A percentile compares a stretch with the other conserved stretches of the same genome.
Evolutionary conservation across 768 basidiomycete species (phyloP).

Genomic region (Rhizopogon vesiculosus): DNA sequence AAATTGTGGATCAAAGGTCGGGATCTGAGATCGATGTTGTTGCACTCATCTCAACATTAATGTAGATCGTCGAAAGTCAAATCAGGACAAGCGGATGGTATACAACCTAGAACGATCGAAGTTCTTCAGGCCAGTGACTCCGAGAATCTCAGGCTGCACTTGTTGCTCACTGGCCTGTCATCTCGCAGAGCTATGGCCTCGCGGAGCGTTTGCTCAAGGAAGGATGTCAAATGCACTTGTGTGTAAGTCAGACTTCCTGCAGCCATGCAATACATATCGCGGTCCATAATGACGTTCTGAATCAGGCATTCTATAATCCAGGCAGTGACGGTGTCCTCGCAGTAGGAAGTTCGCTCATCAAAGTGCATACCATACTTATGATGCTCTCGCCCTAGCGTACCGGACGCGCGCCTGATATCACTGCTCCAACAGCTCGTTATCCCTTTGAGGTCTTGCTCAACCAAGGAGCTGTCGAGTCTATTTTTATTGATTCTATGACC

Average conservation of each 20-base stretch:
- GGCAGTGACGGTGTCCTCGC: slow-evolving; percentile 53
- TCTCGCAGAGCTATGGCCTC: slow-evolving; percentile 68
- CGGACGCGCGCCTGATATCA: slow-evolving; percentile 59
- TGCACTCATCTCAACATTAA: not conserved
- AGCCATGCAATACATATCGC: not conserved
- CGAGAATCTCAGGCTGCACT: not conserved
- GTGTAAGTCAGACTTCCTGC: slow-evolving; percentile 35
- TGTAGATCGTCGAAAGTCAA: slow-evolving; percentile 35
- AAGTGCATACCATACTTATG: not conserved
- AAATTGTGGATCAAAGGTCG: slow-evolving; percentile 44
- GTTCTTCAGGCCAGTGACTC: slow-evolving; percentile 37
- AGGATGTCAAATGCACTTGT: slow-evolving; percentile 65
- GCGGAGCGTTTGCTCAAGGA: slow-evolving; percentile 58
- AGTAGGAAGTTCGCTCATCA: slow-evolving; percentile 29
- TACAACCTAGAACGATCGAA: slow-evolving; percentile 50
- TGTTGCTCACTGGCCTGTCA: not conserved
- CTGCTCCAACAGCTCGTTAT: slow-evolving; percentile 57
- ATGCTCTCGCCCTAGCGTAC: slow-evolving; percentile 38
- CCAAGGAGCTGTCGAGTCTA: slow-evolving; percentile 35
- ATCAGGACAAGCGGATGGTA: slow-evolving; percentile 52
- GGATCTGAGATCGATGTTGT: not conserved
- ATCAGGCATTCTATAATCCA: slow-evolving; percentile 74
- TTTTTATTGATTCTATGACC: slow-evolving; percentile 37
- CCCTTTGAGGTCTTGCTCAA: slow-evolving; percentile 59
- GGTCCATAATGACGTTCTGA: not conserved